Evolutionary conservation across 371 early-diverging fungal species (phyloP), one percentile per base, ranked within the genome.

Genomic region (Mucor velutinosus): DNA sequence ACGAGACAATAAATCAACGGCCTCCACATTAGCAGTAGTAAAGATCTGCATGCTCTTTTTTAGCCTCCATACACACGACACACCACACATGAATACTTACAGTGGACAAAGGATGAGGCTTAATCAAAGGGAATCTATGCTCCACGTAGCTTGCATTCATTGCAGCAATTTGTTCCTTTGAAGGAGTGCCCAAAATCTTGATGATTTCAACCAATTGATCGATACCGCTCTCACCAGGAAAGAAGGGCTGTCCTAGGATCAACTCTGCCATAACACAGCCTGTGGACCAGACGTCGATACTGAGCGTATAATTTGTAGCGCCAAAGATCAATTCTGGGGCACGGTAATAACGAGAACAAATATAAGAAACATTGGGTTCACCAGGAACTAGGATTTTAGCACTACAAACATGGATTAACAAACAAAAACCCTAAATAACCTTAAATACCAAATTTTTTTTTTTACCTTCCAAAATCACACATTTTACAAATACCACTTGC

Each of bases 131-230:
- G 82, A 99, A 99, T 72, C 95, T 93, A 87, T 97, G 97, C 71
- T 98, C 98, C 66, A 94, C 94, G 81, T 98, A 97, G 82, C 94
- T 94, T 51, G 94, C 93, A 83, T 99, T 98, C 97, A 98, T 97
- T 32, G 93, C 88, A 72, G 91, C 88, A 75, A 98, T 97, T 79
- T 98, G 95, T 60, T 96, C 94, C 69, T 93, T 91, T 27, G 95
- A 90, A 12, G 99, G 99, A 14, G 99, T 99, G 37, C 99, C 99
- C 39, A 99, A 87, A 7, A 98, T 94, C 82, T 98, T 98, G 85
- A 99, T 99, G 76, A 99, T 99, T 79, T 99, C 99, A 23, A 99
- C 99, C 58, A 99, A 85, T 81, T 99, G 99, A 81, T 99, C 99
- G 64, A 99, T 98, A 58, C 99, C 98, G 67, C 96, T 96, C 76